Percentiles rank a stretch among this genome's conserved stretches.
phyloP scores from a whole-genome alignment of 2,329 filamentous ascomycete genomes.

The Macrophomina tecta region DNA sequence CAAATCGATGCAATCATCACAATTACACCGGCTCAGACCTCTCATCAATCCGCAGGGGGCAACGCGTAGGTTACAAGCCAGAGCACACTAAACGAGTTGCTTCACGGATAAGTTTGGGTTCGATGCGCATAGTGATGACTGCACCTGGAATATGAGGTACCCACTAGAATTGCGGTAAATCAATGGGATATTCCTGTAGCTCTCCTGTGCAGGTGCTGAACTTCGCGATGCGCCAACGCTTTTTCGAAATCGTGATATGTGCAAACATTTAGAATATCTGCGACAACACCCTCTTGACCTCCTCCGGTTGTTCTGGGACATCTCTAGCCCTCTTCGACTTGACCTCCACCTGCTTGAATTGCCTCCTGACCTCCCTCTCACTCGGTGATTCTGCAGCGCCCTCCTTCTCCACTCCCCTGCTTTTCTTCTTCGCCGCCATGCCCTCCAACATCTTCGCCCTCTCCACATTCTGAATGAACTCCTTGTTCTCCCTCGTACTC shows the following conservation, averaged over 20 bases:
- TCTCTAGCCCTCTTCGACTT: slow-evolving; percentile 54
- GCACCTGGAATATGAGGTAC: no score
- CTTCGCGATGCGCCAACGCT: slow-evolving; percentile 9
- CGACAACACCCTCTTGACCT: slow-evolving; percentile 42
- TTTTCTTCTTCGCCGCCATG: slow-evolving; percentile 64
- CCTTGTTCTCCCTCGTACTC: slow-evolving; percentile 79
- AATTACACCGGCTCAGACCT: no score
- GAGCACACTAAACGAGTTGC: no score
- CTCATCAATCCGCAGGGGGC: no score
- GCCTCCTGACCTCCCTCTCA: slow-evolving; percentile 44
- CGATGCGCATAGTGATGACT: no score
- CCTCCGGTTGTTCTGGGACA: slow-evolving; percentile 28
- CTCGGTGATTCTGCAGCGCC: slow-evolving; percentile 49
- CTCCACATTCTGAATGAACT: slow-evolving; percentile 80
- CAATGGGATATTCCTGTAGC: no score
- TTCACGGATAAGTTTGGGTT: no score
- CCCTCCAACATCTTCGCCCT: slow-evolving; percentile 78
- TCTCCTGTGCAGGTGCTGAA: no score
- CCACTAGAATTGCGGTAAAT: no score
- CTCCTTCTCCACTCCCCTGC: slow-evolving; percentile 53
- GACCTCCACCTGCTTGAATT: slow-evolving; percentile 71
- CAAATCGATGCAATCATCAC: no score
- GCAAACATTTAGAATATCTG: slow-evolving; percentile 41
- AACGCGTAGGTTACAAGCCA: no score
- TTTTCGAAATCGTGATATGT: not conserved